Conservation (phyloP, 2,329 filamentous ascomycete species). For the Aureobasidium sp. region DNA sequence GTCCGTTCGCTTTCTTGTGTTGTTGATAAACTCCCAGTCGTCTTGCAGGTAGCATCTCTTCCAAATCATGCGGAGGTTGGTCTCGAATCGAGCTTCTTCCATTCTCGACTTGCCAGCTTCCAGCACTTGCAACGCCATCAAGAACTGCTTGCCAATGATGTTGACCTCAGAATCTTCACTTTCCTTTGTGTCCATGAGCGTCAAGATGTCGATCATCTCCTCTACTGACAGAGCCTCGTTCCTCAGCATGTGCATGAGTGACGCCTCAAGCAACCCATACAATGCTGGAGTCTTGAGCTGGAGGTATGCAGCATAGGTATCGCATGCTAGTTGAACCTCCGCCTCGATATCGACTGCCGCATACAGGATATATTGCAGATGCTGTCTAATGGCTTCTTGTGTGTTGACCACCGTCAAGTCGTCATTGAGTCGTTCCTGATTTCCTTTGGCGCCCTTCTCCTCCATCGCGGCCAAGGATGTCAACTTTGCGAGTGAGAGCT, state of each 20-base stretch:
- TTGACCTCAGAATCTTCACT: constrained; percentile 35
- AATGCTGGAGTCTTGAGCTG: constrained; percentile 52
- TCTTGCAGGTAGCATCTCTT: constrained; percentile 75
- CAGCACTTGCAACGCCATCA: constrained; percentile 56
- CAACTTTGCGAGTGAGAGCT: constrained; percentile 86
- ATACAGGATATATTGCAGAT: constrained; percentile 58
- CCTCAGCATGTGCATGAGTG: constrained; percentile 59
- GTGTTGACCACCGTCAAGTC: constrained; percentile 63
- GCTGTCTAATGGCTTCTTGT: constrained; percentile 69
- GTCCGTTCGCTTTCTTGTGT: constrained; percentile 67
- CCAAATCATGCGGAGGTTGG: constrained; percentile 64
- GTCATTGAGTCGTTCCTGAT: constrained; percentile 32
- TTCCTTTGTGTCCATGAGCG: constrained; percentile 56
- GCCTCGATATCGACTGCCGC: constrained; percentile 72
- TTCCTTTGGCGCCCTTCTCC: constrained; percentile 14
- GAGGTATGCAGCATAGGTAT: constrained; percentile 12
- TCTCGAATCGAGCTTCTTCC: constrained; percentile 47
- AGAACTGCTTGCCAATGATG: constrained; percentile 58
- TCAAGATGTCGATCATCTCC: constrained; percentile 65
- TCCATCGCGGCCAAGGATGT: constrained; percentile 52
- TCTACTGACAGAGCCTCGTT: constrained; percentile 57
- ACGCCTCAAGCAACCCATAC: constrained; percentile 61
- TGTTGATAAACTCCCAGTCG: constrained; percentile 73
- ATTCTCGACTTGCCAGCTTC: constrained; percentile 43
- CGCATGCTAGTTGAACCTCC: constrained; percentile 59